A percentile compares a stretch with the other conserved stretches of the same genome.
Conservation (phyloP, 192 early-diverging fungal species). For the Allomyces arbusculus region DNA sequence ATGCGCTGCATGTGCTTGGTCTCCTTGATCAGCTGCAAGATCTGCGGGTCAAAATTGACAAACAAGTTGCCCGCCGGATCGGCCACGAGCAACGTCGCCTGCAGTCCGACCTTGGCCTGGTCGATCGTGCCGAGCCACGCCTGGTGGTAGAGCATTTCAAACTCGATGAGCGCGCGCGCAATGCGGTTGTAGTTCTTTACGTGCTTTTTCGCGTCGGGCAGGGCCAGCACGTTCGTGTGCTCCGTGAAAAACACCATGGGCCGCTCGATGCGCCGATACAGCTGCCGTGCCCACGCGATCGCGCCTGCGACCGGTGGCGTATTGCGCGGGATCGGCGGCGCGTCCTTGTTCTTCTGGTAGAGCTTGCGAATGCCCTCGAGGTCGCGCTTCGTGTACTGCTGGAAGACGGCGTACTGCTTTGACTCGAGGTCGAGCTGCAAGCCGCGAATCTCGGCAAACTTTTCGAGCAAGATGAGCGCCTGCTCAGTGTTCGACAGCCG, state of each 20-base stretch:
- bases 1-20: constrained; percentile 88
- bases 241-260: constrained; percentile 35
- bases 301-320: constrained; percentile 37
- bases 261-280: constrained; percentile 35
- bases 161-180: constrained; percentile 38
- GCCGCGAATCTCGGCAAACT: constrained; percentile 40
- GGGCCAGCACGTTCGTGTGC: constrained; percentile 30
- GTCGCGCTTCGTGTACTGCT: constrained; percentile 35
- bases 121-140: constrained; percentile 37
- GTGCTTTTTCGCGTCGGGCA: constrained; percentile 36
- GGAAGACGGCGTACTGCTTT: constrained; percentile 41
- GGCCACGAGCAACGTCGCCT: constrained; percentile 35
- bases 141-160: constrained; percentile 35
- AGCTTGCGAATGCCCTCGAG: constrained; percentile 39
- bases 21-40: constrained; percentile 96
- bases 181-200: constrained; percentile 47
- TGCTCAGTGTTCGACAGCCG: constrained; percentile 40
- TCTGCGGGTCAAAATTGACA: constrained; percentile 85
- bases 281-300: constrained; percentile 38
- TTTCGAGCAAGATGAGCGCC: constrained; percentile 26
- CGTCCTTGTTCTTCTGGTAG: constrained; percentile 39
- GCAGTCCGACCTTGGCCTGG: constrained; percentile 37
- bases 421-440: constrained; percentile 45
- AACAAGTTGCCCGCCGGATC: constrained; percentile 42
- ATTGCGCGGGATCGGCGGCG: constrained; percentile 36